Base-by-base conservation (phyloP, 306 rosid genomes). In the Oemleria cerasiformis region DNA sequence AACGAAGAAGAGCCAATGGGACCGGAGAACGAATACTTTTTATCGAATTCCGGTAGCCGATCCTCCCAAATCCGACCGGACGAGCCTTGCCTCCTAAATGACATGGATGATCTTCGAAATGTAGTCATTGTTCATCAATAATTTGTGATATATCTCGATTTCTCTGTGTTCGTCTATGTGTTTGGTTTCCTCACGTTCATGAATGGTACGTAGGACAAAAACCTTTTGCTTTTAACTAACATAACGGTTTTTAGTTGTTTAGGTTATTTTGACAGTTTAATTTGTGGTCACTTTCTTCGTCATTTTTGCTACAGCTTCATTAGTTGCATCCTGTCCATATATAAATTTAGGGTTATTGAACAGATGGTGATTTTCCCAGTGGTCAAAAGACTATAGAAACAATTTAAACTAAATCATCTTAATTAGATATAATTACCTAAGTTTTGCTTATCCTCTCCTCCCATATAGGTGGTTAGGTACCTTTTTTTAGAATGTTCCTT, bases 51-150 rank as follows among this genome's bases (percentile, higher is more conserved):
- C 0, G 20, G 43, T 30, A 59, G 43, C 43, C 64, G 34, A 34
- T 59, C 64, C 64, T 59, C 64, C 64, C 64, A 59, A 59, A 59
- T 61, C 45, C 45, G 25, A 14, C 66, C 66, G 4, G 15, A 61
- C 8, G 66, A 61, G 47, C 66, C 66, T 61, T 61, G 66, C 23
- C 66, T 17, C 8, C 66, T 17, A 61, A 61, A 61, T 61, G 66
- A 61, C 14, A 13, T 17, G 44, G 47, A 61, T 38, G 66, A 61
- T 61, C 66, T 61, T 39, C 39, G 45, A 45, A 61, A 38, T 17
- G 66, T 6, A 38, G 17, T 9, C 66, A 61, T 59, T 1, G 64
- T 61, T 61, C 8, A 61, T 61, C 47, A 38, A 57, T 20, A 9
- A 4, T 58, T 30, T 57, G 40, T 12, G 60, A 7, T 59, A 6